These are phyloP conservation scores for Phytomonas francai DNA, from an alignment of 208 protist species.

Conservation along the genomic window DNA sequence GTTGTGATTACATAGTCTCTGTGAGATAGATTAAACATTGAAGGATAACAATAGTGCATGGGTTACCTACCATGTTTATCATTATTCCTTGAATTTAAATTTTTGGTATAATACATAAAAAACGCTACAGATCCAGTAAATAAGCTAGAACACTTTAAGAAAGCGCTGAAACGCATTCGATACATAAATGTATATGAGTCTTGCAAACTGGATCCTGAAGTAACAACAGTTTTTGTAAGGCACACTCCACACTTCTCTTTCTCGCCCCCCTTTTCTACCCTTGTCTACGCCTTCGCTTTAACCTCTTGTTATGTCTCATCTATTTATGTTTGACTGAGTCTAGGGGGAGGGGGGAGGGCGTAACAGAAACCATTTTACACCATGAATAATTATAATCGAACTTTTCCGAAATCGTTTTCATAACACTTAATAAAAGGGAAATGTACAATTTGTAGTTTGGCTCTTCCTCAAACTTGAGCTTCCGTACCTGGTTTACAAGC, in stretches of 20 bases:
- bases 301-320: neutral
- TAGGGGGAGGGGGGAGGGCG: neutral
- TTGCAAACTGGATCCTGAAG: neutral
- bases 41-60: neutral
- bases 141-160: neutral
- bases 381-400: slow-evolving; percentile 68
- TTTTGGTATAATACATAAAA: neutral
- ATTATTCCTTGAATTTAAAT: neutral
- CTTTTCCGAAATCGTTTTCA: slow-evolving; percentile 24
- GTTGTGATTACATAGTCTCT: neutral
- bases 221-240: neutral
- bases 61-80: neutral
- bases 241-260: neutral
- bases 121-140: neutral
- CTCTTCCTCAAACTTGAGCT: slow-evolving; percentile 50
- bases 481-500: slow-evolving; percentile 44
- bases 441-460: slow-evolving; percentile 74
- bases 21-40: neutral
- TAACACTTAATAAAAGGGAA: slow-evolving; percentile 29
- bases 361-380: slow-evolving; percentile 4
- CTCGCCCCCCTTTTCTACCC: too few relatives aligned
- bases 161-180: neutral
- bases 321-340: slow-evolving; percentile 4
- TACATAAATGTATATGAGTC: neutral
- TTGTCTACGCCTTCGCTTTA: neutral